Percentiles rank a stretch among this genome's conserved stretches.
These are phyloP conservation scores for Chaetomiaceae sp. DNA, from an alignment of 2,329 filamentous ascomycete species.

Conservation along the genomic window DNA sequence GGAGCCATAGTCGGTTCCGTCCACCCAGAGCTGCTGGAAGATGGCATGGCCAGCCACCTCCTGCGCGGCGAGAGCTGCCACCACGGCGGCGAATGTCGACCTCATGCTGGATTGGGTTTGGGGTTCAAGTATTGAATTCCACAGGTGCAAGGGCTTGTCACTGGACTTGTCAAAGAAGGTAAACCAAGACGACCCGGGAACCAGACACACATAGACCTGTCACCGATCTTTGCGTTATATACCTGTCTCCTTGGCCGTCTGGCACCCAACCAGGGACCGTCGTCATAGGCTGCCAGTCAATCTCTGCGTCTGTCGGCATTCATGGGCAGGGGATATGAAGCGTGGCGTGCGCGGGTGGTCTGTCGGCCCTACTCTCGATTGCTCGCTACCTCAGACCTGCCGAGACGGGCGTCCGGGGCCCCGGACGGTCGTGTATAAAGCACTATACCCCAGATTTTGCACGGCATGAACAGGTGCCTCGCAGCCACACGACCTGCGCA, in stretches of 20 bases:
- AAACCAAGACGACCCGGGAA: too few species aligned
- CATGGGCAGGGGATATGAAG: background rate
- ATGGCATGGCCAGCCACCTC: conserved; percentile 43
- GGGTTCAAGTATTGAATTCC: too few species aligned
- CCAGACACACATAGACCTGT: too few species aligned
- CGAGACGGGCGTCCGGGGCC: conserved; percentile 13
- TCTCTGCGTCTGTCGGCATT: background rate
- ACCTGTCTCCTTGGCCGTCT: background rate
- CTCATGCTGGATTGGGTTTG: too few species aligned
- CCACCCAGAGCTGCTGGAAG: conserved; percentile 46
- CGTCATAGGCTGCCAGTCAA: background rate
- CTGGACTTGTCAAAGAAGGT: too few species aligned
- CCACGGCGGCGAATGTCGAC: conserved; percentile 27
- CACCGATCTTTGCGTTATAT: too few species aligned
- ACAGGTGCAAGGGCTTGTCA: too few species aligned
- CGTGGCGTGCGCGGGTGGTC: conserved; percentile 2
- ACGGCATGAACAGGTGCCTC: conserved; percentile 4
- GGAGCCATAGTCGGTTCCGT: conserved; percentile 36
- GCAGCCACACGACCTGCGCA: conserved; percentile 4
- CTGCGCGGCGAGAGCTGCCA: conserved; percentile 32
- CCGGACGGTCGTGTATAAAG: conserved; percentile 8
- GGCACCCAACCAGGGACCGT: background rate
- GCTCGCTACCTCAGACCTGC: conserved; percentile 5
- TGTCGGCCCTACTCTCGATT: conserved; percentile 5
- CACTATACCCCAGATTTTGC: conserved; percentile 21